Evolutionary conservation across 192 early-diverging fungal species (phyloP), one percentile per base, ranked within the genome.

Genomic region (Backusella liffmaniae): DNA sequence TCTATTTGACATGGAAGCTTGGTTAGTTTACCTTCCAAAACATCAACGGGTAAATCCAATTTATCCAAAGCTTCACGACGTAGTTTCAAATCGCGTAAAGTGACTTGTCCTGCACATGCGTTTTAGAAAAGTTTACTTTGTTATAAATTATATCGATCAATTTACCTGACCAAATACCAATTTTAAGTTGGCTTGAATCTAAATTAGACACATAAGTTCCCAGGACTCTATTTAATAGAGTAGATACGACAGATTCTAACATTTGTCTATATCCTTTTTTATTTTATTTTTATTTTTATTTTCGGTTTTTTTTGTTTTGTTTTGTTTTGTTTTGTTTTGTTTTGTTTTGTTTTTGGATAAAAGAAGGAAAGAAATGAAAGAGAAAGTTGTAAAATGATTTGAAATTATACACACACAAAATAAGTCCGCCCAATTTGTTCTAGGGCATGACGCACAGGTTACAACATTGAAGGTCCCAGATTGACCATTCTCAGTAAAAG

Each of bases 141-240:
- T 32, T 0, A 5, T 36, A 3, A 34, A 16, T n/a, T 35, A 36
- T 71, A 30, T 3, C 15, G 1, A 32, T 56, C 15, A 7, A 34
- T 56, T 30, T 84, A 93, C 92, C 93, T 75, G 90, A 87, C 95
- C 94, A 96, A 34, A 96, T 91, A 30, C 91, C 94, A 30, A 96
- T 87, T 75, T 90, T 94, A 66, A 96, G 88, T 85, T 96, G 95
- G 26, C 89, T 90, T 29, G 90, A 91, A 77, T 95, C 92, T 7
- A 96, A 83, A 77, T 95, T 94, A 44, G 88, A 89, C 29, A 95
- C 91, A 85, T 95, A 94, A 70, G 92, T 93, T 51, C 93, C 93
- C 12, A 96, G 88, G 70, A 95, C 83, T 46, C 84, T 82, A 68
- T 91, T 91, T 59, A 91, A 80, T 26, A 91, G 76, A n/a, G 82